Base-by-base conservation (phyloP, 2,329 filamentous ascomycete species). In the Penicillium brasilianum region DNA sequence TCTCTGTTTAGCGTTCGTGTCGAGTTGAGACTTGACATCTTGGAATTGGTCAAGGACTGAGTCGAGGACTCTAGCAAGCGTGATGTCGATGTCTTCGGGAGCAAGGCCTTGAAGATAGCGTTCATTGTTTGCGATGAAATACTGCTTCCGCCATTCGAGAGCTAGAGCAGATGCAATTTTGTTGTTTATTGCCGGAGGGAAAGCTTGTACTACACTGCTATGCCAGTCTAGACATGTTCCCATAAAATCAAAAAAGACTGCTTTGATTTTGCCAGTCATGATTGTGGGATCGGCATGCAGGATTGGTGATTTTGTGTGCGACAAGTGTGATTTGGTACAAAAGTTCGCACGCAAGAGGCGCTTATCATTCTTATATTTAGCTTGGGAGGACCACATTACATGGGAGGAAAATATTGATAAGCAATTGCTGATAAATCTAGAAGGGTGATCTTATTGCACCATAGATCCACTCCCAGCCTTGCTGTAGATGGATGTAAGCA, bases 211-310 rank as follows among this genome's bases (percentile, higher is more conserved):
- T 10, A 80, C 74, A 39, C 76, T 75, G 50, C 68, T 71, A 61
- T 85, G 82, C 84, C 83, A 86, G 69, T 87, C 78, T 3, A 84
- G 81, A 63, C 83, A 86, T 28, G 84, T 86, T 25, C 84, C 83
- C 83, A 86, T 86, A 67, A 86, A 83, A 72, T 86, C 82, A 71
- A 85, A 86, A 64, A 85, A 81, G 44, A 85, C 74, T 3, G 81
- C 83, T 69, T 80, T 83, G 59, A 80, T 74, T 44, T 65, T 68
- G 36, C 25, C 3, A 56, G 54, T 11, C 54, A 57, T 55, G 30
- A 11, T 39, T 16, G 6, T n/a, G 28, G 14, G 11, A 1, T 34
- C 9, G 3, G 14, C 11, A 37, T 18, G 2, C n/a, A 34, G 25
- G 11, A 32, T 30, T 25, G 20, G 34, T 7, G 16, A 18, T 18